These are phyloP conservation scores for Trichophyton mentagrophytes DNA, from an alignment of 2,329 filamentous ascomycete species.

Conservation along the genomic window DNA sequence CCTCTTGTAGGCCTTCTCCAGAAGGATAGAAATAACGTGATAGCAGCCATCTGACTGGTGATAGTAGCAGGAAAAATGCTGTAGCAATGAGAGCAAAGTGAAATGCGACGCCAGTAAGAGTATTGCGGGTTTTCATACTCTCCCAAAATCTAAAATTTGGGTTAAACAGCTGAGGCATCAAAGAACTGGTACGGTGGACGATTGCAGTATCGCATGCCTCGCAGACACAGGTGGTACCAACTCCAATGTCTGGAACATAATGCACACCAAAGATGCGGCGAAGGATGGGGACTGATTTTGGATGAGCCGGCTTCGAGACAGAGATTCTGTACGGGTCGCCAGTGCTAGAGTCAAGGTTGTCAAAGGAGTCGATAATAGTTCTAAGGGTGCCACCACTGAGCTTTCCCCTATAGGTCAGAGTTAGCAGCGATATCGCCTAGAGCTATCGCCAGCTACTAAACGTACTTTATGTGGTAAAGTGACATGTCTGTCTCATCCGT, in stretches of 20 bases:
- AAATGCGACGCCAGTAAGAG: slow-evolving; percentile 36
- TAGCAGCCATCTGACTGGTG: slow-evolving; percentile 42
- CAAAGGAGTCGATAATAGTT: slow-evolving; percentile 48
- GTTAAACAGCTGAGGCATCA: slow-evolving; percentile 47
- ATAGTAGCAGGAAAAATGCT: slow-evolving; percentile 36
- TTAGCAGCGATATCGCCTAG: not conserved
- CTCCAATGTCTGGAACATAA: slow-evolving; percentile 44
- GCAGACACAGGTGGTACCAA: slow-evolving; percentile 42
- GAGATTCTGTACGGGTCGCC: slow-evolving; percentile 36
- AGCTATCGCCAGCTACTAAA: not conserved
- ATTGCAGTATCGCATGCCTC: slow-evolving; percentile 43
- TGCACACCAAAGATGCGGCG: slow-evolving; percentile 38
- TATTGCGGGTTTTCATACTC: slow-evolving; percentile 41
- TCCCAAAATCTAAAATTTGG: slow-evolving; percentile 46
- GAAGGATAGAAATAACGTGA: slow-evolving; percentile 38
- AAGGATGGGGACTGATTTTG: slow-evolving; percentile 17
- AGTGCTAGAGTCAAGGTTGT: slow-evolving; percentile 28
- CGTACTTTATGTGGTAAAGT: slow-evolving; percentile 42
- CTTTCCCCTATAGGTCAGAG: slow-evolving; percentile 14
- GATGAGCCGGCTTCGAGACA: slow-evolving; percentile 21
- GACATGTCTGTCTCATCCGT: slow-evolving; percentile 41
- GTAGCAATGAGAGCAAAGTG: slow-evolving; percentile 38
- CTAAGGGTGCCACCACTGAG: slow-evolving; percentile 51
- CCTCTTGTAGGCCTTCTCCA: slow-evolving; percentile 37
- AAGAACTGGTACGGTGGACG: slow-evolving; percentile 47